Percentiles rank a stretch among this genome's conserved stretches.
Conservation (phyloP, 805 yeast species). For the Saitoella complicata region DNA sequence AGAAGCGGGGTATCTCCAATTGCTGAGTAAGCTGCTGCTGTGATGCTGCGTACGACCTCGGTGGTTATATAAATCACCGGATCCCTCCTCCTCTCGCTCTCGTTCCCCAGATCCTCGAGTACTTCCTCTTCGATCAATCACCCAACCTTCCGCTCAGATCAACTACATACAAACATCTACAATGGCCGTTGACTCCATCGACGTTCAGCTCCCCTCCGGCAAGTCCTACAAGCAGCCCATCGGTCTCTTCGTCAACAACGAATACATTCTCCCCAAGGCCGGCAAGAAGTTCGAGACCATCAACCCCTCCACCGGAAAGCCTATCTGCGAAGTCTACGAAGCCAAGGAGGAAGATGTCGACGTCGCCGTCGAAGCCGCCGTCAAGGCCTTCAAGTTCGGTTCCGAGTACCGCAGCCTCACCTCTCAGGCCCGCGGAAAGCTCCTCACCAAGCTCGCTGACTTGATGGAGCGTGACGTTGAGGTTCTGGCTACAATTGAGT, state of each 20-base stretch:
- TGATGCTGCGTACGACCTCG: no score
- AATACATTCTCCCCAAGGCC: conserved; percentile 38
- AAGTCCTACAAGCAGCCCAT: conserved; percentile 58
- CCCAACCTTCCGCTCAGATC: no score
- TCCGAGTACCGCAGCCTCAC: conserved; percentile 52
- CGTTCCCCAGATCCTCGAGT: no score
- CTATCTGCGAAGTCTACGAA: conserved; percentile 51
- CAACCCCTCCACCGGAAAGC: conserved; percentile 31
- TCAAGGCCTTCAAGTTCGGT: conserved; percentile 43
- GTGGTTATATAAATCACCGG: no score
- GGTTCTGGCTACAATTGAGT: conserved; percentile 60
- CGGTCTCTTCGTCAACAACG: conserved; percentile 79
- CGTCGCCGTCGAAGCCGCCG: conserved; percentile 72
- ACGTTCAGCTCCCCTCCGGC: conserved; percentile 50
- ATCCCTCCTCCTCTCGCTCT: no score
- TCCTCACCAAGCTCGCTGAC: conserved; percentile 58
- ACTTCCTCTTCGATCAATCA: no score
- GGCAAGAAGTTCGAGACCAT: conserved; percentile 45
- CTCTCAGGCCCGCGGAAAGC: conserved; percentile 50
- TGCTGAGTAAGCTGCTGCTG: no score
- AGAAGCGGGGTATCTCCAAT: no score
- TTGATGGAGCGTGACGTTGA: conserved; percentile 58
- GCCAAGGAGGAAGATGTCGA: conserved; percentile 70
- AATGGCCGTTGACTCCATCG: conserved; percentile 17
- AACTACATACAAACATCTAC: background rate